phyloP scores from a whole-genome alignment of 257 asterid species.

The Solanum infundibuliforme region DNA sequence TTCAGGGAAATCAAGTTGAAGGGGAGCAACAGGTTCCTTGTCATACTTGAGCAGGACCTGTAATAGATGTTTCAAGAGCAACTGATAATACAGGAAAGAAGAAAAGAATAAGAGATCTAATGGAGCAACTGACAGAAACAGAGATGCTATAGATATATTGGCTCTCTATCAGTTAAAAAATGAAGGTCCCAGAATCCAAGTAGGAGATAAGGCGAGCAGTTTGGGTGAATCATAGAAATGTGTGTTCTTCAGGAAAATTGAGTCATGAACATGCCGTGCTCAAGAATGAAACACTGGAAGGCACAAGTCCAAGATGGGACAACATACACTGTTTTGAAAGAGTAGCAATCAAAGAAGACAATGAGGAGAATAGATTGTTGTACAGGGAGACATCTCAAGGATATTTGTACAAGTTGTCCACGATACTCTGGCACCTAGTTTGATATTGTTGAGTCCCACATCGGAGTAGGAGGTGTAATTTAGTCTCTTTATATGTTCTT shows the following conservation, averaged over 20 bases:
- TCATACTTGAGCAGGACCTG: not conserved
- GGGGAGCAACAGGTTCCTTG: not conserved
- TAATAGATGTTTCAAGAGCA: not conserved
- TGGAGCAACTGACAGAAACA: not conserved
- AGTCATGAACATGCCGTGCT: not conserved
- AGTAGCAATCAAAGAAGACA: not conserved
- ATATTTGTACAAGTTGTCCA: not conserved
- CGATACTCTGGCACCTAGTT: not conserved
- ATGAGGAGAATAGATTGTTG: not conserved
- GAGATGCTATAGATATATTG: not conserved
- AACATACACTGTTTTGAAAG: not conserved
- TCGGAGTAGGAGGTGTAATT: not conserved
- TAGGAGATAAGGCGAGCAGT: not conserved
- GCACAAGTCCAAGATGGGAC: not conserved
- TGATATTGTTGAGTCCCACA: not conserved
- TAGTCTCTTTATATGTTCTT: not conserved
- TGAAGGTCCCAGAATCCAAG: not conserved
- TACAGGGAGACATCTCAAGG: not conserved
- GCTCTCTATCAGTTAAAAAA: not conserved
- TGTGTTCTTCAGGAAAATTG: not conserved
- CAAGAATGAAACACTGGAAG: not conserved
- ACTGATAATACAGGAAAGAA: not conserved
- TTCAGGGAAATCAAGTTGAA: not conserved
- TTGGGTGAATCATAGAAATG: not conserved
- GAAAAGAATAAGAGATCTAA: not conserved